These are phyloP conservation scores for Myxozyma neglecta DNA, from an alignment of 805 yeast genomes.

Conservation along the genomic window DNA sequence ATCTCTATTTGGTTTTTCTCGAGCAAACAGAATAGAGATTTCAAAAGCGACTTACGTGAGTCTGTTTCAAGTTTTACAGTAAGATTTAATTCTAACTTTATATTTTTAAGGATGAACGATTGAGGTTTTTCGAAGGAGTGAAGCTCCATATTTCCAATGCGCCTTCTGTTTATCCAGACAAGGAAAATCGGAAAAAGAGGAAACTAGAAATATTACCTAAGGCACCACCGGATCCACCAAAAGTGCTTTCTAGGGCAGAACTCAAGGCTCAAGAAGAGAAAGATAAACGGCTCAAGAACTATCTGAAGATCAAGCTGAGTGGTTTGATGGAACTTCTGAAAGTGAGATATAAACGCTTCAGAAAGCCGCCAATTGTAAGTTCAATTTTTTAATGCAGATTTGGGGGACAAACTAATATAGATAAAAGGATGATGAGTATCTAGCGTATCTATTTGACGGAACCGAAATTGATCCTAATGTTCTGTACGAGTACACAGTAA, in stretches of 20 bases:
- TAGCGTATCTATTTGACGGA: slow-evolving; percentile 78
- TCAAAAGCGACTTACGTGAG: slow-evolving; percentile 43
- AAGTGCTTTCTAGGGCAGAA: slow-evolving; percentile 46
- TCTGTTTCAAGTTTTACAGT: background rate
- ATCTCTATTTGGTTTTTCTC: slow-evolving; percentile 58
- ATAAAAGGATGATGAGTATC: slow-evolving; percentile 53
- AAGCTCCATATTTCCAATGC: slow-evolving; percentile 58
- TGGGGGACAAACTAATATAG: background rate
- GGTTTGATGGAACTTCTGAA: slow-evolving; percentile 89
- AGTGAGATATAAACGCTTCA: slow-evolving; percentile 81
- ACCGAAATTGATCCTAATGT: slow-evolving; percentile 36
- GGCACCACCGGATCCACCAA: slow-evolving; percentile 41
- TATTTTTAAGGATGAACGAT: slow-evolving; percentile 46
- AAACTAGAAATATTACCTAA: slow-evolving; percentile 46
- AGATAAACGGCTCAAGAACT: slow-evolving; percentile 81
- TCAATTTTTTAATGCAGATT: background rate
- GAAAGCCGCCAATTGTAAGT: slow-evolving; percentile 74
- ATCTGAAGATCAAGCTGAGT: slow-evolving; percentile 79
- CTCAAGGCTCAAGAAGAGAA: slow-evolving; percentile 52
- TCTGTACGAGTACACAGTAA: slow-evolving; percentile 39
- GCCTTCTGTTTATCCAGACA: slow-evolving; percentile 71
- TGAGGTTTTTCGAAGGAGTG: slow-evolving; percentile 55
- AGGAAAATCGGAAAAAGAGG: slow-evolving; percentile 48
- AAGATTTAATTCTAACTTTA: background rate
- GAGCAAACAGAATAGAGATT: slow-evolving; percentile 50